Conservation (phyloP, 345 rosid genomes). For the Triadica sebifera region DNA sequence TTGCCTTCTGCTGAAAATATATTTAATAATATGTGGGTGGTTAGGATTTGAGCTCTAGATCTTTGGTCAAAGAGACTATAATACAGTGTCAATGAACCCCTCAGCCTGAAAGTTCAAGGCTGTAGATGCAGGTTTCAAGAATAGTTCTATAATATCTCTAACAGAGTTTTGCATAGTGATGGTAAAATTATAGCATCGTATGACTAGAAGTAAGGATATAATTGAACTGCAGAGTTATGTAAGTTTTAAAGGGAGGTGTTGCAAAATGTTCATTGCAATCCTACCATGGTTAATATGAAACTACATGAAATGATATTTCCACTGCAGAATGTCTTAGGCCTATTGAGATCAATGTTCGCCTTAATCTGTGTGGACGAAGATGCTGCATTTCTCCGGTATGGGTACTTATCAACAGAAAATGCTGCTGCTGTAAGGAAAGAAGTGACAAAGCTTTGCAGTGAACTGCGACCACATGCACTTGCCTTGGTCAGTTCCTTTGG, state of each 20-base stretch:
- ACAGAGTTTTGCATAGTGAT: background rate
- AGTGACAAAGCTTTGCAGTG: slow-evolving; percentile 61
- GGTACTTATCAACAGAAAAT: slow-evolving; percentile 56
- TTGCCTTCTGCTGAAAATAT: too few relatives aligned
- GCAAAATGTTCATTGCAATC: too few relatives aligned
- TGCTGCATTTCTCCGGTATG: slow-evolving; percentile 65
- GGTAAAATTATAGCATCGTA: background rate
- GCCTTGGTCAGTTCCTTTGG: slow-evolving; percentile 74
- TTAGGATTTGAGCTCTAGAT: too few relatives aligned
- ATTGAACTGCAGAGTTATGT: too few relatives aligned
- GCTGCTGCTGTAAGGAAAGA: slow-evolving; percentile 66
- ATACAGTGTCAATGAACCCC: too few relatives aligned
- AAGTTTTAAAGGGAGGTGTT: too few relatives aligned
- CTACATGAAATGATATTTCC: background rate
- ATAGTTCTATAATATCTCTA: background rate
- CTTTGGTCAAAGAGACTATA: too few relatives aligned
- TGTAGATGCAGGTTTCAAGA: too few relatives aligned
- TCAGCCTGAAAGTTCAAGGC: too few relatives aligned
- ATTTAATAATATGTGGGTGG: too few relatives aligned
- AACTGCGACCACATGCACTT: slow-evolving; percentile 77
- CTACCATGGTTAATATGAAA: too few relatives aligned
- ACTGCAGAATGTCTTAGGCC: slow-evolving; percentile 53
- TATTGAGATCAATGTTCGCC: slow-evolving; percentile 69
- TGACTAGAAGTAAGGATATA: too few relatives aligned
- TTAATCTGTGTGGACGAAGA: slow-evolving; percentile 74